Evolutionary conservation across 305 asterid genomes (phyloP).

Genomic region (Fraxinus floribunda): DNA sequence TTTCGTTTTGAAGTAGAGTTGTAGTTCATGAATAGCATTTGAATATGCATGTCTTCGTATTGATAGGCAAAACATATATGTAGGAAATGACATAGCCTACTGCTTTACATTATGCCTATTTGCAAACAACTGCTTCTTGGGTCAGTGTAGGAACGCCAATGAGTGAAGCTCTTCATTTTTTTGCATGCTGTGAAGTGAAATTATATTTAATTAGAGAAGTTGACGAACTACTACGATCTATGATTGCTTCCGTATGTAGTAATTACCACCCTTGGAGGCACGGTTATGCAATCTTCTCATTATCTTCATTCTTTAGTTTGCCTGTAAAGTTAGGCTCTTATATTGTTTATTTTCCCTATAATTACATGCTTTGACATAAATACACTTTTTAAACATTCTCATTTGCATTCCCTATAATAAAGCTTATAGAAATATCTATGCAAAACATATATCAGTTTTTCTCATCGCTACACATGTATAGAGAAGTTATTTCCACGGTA

Average conservation of each 20-base stretch:
- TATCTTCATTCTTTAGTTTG: not conserved
- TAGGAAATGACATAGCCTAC: not conserved
- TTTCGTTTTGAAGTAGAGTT: not conserved
- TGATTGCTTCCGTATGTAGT: not conserved
- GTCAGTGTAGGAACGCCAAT: not conserved
- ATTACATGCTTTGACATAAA: not conserved
- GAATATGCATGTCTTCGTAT: not conserved
- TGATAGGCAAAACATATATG: not conserved
- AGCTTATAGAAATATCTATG: not conserved
- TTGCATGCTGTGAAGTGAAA: not conserved
- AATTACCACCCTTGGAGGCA: not conserved
- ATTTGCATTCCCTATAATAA: not conserved
- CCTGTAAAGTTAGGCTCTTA: not conserved
- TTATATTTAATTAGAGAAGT: not conserved
- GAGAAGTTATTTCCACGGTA: not conserved
- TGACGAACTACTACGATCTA: not conserved
- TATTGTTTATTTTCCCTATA: not conserved
- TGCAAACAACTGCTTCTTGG: not conserved
- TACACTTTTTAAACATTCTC: not conserved
- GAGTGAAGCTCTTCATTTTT: not conserved
- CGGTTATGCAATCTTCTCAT: not conserved
- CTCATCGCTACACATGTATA: not conserved
- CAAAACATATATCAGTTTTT: not conserved
- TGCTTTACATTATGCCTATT: not conserved
- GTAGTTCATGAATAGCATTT: not conserved